These are phyloP conservation scores for Pistacia integerrima DNA, from an alignment of 345 rosid species.

Conservation along the genomic window DNA sequence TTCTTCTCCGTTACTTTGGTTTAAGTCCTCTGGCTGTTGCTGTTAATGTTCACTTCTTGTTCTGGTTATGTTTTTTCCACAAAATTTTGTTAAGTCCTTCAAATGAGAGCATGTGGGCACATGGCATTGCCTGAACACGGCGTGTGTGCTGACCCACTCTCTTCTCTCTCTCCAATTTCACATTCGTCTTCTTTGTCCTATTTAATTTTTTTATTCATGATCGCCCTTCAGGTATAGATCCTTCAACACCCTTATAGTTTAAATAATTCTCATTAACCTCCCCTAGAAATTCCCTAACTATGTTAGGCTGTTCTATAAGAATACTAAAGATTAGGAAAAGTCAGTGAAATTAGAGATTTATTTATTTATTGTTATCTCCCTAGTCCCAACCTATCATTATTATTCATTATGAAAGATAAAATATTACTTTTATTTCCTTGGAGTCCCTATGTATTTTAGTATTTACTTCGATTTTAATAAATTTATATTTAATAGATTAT, in stretches of 20 bases:
- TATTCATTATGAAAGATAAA: no score
- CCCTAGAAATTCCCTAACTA: not conserved
- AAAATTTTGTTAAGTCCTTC: conserved; percentile 4
- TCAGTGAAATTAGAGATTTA: no score
- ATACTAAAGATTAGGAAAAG: no score
- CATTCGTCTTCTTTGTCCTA: not conserved
- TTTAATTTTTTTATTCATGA: not conserved
- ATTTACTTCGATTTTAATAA: no score
- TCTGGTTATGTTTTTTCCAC: conserved; percentile 1
- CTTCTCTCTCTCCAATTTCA: not conserved
- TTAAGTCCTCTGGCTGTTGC: not conserved
- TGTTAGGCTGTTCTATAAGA: no score
- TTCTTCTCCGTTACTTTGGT: not conserved
- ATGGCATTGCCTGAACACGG: conserved; percentile 46
- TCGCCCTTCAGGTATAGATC: no score
- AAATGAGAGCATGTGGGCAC: conserved; percentile 48
- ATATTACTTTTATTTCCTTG: no score
- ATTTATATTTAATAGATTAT: no score
- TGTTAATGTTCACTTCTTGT: not conserved
- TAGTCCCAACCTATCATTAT: no score
- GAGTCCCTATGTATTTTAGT: no score
- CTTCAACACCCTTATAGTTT: not conserved
- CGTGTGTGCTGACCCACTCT: conserved; percentile 29
- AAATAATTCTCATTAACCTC: not conserved
- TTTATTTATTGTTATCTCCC: no score